Percentiles rank a stretch among this genome's conserved stretches.
Conservation (phyloP, 495 filamentous ascomycete species). For the Xylaria palmicola region DNA sequence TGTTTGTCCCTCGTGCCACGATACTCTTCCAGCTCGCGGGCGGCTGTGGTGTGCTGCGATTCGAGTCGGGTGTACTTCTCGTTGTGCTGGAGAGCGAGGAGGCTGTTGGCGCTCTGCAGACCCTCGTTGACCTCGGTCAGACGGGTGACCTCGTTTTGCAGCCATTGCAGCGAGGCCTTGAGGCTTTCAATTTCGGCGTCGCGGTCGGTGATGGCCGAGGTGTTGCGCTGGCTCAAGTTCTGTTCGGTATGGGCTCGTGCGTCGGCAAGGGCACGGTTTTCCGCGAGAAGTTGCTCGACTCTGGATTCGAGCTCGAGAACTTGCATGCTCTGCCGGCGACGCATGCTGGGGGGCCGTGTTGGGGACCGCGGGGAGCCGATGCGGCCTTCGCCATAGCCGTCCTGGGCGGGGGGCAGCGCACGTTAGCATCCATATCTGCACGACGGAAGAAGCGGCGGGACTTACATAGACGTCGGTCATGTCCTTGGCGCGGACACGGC, state of each 20-base stretch:
- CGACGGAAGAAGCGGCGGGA: conserved; percentile 22
- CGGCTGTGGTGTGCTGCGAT: conserved; percentile 50
- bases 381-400: conserved; percentile 91
- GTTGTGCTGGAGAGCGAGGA: conserved; percentile 65
- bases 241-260: conserved; percentile 67
- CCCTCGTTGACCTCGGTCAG: conserved; percentile 73
- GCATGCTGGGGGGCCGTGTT: conserved; percentile 92
- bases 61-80: conserved; percentile 61
- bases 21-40: conserved; percentile 63
- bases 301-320: conserved; percentile 75
- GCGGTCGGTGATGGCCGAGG: conserved; percentile 56
- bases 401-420: conserved; percentile 49
- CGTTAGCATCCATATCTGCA: neutral
- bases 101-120: conserved; percentile 67
- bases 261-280: conserved; percentile 74
- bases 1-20: conserved; percentile 59
- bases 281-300: conserved; percentile 76
- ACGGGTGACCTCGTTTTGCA: conserved; percentile 74
- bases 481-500: conserved; percentile 75
- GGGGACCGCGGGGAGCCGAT: conserved; percentile 86
- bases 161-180: conserved; percentile 68
- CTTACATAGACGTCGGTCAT: conserved; percentile 96
- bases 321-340: conserved; percentile 94
- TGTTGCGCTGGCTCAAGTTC: conserved; percentile 38
- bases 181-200: conserved; percentile 82